Evolutionary conservation across 2,329 filamentous ascomycete species (phyloP), one percentile per base, ranked within the genome.

Genomic region (Colletotrichum musae): DNA sequence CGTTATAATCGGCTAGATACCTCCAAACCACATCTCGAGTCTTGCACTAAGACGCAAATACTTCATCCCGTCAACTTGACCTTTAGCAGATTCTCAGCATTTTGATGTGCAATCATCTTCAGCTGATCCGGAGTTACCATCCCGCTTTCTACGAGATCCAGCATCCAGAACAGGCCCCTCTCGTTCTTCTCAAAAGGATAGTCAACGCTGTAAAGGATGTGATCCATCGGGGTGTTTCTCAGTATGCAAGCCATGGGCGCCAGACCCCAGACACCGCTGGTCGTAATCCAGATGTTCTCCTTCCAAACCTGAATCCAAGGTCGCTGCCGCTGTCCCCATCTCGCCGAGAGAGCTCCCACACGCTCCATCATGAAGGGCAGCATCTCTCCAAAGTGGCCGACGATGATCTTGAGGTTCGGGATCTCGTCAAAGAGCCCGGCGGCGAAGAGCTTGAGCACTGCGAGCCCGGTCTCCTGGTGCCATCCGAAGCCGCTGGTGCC

Each of bases 201-300:
- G 72, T 89, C 87, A 10, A 89, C 84, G 69, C 85, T 88, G 73
- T 86, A 89, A 73, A 90, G 64, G 1, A 90, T 81, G 15, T 80
- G 80, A 26, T 88, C 86, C n/a, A 82, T 78, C 18, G 77, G 80
- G 2, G 83, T 87, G 6, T 83, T 83, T 64, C 81, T 70, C 54
- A 85, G 65, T 6, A 85, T 73, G 59, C 79, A 82, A 2, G 80
- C 80, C 77, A 90, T 73, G 5, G 83, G 84, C 62, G 78, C 80
- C 18, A 89, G 68, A 32, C 82, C 82, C 75, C 85, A 88, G 64
- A 85, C 82, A 2, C 88, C 88, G 60, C 82, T 85, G 2, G 87
- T 89, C 1, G 87, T 89, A 28, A 91, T 75, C 83, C 86, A 89
- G 12, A 90, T 77, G 66, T 90, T 90, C 67, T 83, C 77, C 54